Base-by-base conservation (phyloP, 2,329 filamentous ascomycete species). In the Cucurbitaria berberidis region DNA sequence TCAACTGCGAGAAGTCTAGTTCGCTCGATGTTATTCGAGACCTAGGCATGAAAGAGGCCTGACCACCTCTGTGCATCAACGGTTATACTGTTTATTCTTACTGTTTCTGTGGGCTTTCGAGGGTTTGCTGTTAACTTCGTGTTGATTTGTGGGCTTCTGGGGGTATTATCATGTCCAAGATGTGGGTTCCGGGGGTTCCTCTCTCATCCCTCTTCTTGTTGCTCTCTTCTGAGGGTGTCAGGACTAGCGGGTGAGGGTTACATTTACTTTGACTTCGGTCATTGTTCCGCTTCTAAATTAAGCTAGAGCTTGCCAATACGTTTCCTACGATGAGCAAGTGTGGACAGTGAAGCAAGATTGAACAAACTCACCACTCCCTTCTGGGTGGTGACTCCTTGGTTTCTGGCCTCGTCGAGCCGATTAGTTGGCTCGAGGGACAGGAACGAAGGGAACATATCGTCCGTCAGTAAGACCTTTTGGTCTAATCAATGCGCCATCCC, bases 281-380 rank as follows among this genome's bases (percentile, higher is more conserved):
- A 45, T 48, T 42, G 19, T 55, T 66, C 58, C 56, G 74, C 74
- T 74, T 73, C 71, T 64, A 72, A n/a, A 69, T 69, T 70, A 70
- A 69, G 74, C 74, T 77, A 77, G 74, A 77, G 74, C 74, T 70
- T 66, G 68, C 62, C 74, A 59, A 62, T 67, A 68, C 66, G 72
- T 62, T 67, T 60, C 47, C 61, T 56, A 73, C 69, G 74, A 60
- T 71, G 60, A 66, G 63, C 67, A 64, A 76, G 74, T 77, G 74
- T 77, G 74, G 73, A 77, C 74, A 77, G 67, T 63, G 70, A 74
- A 74, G 74, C 74, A 60, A 77, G 63, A 76, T 57, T 59, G 55
- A 72, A 61, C 51, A 45, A 53, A 53, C 52, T 55, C 62, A 59
- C 55, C 50, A 52, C 56, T 63, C 57, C 45, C 58, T 67, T 69